These are phyloP conservation scores for Maudiozyma barnettii DNA, from an alignment of 805 yeast species.

Conservation along the genomic window DNA sequence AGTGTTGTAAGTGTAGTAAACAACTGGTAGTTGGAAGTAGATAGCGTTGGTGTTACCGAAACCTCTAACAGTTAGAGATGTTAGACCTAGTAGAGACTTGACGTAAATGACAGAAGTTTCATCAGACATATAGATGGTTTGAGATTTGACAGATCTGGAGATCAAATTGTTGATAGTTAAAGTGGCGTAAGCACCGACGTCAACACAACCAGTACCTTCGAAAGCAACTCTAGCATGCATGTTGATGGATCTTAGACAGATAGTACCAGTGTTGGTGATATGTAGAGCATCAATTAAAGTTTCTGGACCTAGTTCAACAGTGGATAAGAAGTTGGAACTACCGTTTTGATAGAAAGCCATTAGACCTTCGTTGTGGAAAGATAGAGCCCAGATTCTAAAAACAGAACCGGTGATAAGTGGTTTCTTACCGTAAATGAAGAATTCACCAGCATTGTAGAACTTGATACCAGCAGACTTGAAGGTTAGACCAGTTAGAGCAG, in stretches of 20 bases:
- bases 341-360: constrained; percentile 1
- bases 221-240: constrained; percentile 3
- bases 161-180: constrained; percentile 1
- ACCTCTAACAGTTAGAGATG: constrained; percentile 5
- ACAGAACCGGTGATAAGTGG: not conserved
- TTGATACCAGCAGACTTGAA: not conserved
- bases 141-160: constrained; percentile 1
- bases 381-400: constrained; percentile 2
- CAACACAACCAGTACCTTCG: constrained; percentile 9
- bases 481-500: constrained; percentile 2
- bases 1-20: constrained; percentile 3
- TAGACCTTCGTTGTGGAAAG: constrained; percentile 2
- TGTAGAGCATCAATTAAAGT: not conserved
- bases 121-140: constrained; percentile 7
- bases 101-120: constrained; percentile 1
- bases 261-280: constrained; percentile 8
- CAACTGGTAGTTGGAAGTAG: constrained; percentile 3
- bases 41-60: constrained; percentile 3
- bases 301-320: constrained; percentile 3
- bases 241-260: constrained; percentile 5
- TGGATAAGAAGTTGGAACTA: constrained; percentile 1
- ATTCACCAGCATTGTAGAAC: constrained; percentile 3
- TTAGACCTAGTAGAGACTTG: constrained; percentile 2
- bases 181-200: constrained; percentile 5
- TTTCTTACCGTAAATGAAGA: not conserved